Conservation (phyloP, 2,329 filamentous ascomycete genomes). For the Cadophora sp. region DNA sequence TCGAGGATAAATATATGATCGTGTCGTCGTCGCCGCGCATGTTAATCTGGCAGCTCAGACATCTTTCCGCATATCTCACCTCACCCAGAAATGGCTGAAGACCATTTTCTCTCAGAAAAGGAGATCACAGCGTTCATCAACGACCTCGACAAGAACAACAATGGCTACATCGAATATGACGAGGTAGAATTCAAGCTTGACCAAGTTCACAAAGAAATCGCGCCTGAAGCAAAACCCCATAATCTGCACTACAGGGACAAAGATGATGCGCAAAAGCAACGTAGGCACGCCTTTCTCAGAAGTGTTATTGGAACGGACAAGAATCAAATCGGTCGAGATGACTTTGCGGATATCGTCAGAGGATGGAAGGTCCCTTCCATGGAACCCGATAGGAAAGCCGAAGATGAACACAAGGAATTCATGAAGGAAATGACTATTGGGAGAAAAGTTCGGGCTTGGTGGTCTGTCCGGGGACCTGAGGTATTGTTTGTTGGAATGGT, state of each 20-base stretch:
- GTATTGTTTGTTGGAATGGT: slow-evolving; percentile 57
- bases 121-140: slow-evolving; percentile 60
- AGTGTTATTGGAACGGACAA: slow-evolving; percentile 53
- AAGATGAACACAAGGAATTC: slow-evolving; percentile 51
- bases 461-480: slow-evolving; percentile 61
- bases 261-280: slow-evolving; percentile 46
- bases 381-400: slow-evolving; percentile 54
- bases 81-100: slow-evolving; percentile 16
- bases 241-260: slow-evolving; percentile 49
- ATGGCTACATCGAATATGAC: slow-evolving; percentile 60
- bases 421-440: slow-evolving; percentile 52
- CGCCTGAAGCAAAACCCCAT: slow-evolving; percentile 53
- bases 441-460: slow-evolving; percentile 57
- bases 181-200: slow-evolving; percentile 58
- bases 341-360: slow-evolving; percentile 53
- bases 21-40: neutral
- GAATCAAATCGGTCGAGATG: slow-evolving; percentile 51
- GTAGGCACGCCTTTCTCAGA: slow-evolving; percentile 57
- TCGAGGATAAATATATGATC: slow-evolving; percentile 6
- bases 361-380: slow-evolving; percentile 56
- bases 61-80: neutral
- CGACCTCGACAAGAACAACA: slow-evolving; percentile 57
- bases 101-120: slow-evolving; percentile 47
- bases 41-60: slow-evolving; percentile 1
- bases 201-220: slow-evolving; percentile 57